Conservation (phyloP, 1,284 basidiomycete genomes). For the Mycena citricolor region DNA sequence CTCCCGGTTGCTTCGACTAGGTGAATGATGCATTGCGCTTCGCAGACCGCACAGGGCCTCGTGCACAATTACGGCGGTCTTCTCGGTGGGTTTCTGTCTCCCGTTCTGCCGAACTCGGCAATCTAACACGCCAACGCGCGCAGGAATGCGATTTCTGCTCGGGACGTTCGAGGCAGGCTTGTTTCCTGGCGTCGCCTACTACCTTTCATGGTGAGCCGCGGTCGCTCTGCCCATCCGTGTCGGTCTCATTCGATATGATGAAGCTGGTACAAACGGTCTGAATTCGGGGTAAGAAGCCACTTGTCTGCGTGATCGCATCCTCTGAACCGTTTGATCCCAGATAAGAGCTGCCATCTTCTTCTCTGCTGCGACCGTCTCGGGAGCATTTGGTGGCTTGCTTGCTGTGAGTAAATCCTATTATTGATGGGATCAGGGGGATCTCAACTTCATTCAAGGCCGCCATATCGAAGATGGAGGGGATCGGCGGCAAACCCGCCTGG, state of each 20-base stretch:
- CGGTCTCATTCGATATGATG: conserved; percentile 5
- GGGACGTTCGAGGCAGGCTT: conserved; percentile 51
- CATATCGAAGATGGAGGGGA: conserved; percentile 66
- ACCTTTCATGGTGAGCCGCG: conserved; percentile 47
- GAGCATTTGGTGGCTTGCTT: conserved; percentile 55
- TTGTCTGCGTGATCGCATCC: neutral
- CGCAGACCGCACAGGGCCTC: conserved; percentile 52
- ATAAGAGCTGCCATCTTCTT: conserved; percentile 62
- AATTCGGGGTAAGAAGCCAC: conserved; percentile 52
- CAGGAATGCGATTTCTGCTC: conserved; percentile 51
- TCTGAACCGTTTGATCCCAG: neutral
- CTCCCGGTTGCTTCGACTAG: neutral
- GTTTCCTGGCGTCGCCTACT: conserved; percentile 51
- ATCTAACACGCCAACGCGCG: neutral
- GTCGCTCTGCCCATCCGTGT: neutral
- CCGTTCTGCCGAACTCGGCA: conserved; percentile 2
- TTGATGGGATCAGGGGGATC: conserved; percentile 45
- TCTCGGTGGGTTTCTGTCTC: conserved; percentile 34
- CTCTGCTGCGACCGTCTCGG: conserved; percentile 66
- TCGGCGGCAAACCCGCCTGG: conserved; percentile 56
- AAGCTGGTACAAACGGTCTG: conserved; percentile 62
- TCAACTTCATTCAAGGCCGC: conserved; percentile 48
- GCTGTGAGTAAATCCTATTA: conserved; percentile 2
- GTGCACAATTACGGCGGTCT: conserved; percentile 51
- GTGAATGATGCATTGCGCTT: conserved; percentile 3